phyloP scores from a whole-genome alignment of 768 basidiomycete species.

The Russula sp. region DNA sequence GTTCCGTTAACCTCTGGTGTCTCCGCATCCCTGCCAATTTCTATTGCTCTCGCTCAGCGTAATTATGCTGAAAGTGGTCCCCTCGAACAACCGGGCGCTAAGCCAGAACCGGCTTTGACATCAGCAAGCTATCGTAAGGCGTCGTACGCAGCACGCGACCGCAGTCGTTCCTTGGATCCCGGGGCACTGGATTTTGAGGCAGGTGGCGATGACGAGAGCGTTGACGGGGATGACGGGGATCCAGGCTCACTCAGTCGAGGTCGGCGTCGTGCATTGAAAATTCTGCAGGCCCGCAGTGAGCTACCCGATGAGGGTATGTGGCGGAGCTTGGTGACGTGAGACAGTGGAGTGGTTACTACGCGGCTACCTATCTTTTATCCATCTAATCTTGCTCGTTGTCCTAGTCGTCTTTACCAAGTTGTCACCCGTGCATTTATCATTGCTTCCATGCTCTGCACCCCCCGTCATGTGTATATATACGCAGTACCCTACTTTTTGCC shows the following conservation, averaged over 20 bases:
- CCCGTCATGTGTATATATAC: slow-evolving; percentile 13
- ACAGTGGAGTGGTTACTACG: slow-evolving; percentile 3
- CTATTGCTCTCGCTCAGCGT: slow-evolving; percentile 40
- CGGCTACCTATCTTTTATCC: slow-evolving; percentile 26
- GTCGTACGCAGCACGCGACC: slow-evolving; percentile 65
- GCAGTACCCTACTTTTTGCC: slow-evolving; percentile 11
- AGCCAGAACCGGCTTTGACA: slow-evolving; percentile 29
- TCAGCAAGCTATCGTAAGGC: slow-evolving; percentile 41
- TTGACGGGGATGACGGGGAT: slow-evolving; percentile 27
- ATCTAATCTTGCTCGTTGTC: slow-evolving; percentile 31
- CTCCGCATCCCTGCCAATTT: slow-evolving; percentile 57
- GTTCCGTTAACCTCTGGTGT: slow-evolving; percentile 26
- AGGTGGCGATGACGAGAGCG: slow-evolving; percentile 43
- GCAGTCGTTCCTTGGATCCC: slow-evolving; percentile 56
- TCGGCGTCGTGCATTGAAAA: slow-evolving; percentile 56
- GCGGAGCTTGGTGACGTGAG: slow-evolving; percentile 58
- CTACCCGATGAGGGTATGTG: slow-evolving; percentile 73
- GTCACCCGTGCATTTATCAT: slow-evolving; percentile 9
- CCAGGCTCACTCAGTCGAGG: slow-evolving; percentile 40
- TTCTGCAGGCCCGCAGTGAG: slow-evolving; percentile 62
- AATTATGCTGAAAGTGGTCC: background rate
- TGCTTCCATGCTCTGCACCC: background rate
- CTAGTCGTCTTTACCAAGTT: background rate
- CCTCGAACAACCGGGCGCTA: background rate
- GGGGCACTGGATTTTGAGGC: slow-evolving; percentile 57